Percentiles rank a stretch among this genome's conserved stretches.
These are phyloP conservation scores for Phytophthora sojae DNA, from an alignment of 352 stramenopile genomes.

Conservation along the genomic window DNA sequence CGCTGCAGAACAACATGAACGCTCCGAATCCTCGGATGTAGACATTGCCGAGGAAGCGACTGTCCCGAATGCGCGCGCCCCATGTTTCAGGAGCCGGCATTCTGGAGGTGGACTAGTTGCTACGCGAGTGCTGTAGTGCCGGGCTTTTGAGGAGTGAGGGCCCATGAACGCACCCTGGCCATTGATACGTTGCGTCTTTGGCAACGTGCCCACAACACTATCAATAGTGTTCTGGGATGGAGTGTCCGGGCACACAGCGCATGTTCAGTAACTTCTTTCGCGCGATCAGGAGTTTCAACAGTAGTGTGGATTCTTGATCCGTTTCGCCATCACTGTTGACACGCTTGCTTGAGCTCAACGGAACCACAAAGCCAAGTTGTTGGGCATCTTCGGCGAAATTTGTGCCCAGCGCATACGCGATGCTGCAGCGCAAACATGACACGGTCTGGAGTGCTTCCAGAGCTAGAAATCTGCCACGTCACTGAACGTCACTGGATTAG, in stretches of 20 bases:
- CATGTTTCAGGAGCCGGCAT: slow-evolving; percentile 26
- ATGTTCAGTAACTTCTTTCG: background rate
- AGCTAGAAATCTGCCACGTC: slow-evolving; percentile 20
- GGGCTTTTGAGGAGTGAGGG: slow-evolving; percentile 26
- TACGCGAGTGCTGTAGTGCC: slow-evolving; percentile 28
- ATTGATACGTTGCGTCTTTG: background rate
- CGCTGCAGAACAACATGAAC: slow-evolving; percentile 39
- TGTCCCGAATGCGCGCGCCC: slow-evolving; percentile 33
- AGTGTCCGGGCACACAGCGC: background rate
- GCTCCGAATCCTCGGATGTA: slow-evolving; percentile 38
- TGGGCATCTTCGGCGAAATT: slow-evolving; percentile 14
- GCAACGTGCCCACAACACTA: slow-evolving; percentile 5
- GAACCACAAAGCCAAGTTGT: background rate
- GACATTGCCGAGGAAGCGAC: slow-evolving; percentile 48
- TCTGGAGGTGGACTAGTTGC: slow-evolving; percentile 24
- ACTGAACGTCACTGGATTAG: slow-evolving; percentile 15
- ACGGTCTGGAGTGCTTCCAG: background rate
- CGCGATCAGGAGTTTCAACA: slow-evolving; percentile 15
- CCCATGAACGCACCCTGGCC: background rate
- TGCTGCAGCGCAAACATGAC: background rate
- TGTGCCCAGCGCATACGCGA: slow-evolving; percentile 11
- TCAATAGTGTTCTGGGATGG: slow-evolving; percentile 32
- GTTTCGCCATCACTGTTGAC: background rate
- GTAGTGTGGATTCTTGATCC: slow-evolving; percentile 1
- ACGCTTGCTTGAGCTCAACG: background rate